phyloP scores from a whole-genome alignment of 768 basidiomycete genomes.

The Tulasnella sp. region DNA sequence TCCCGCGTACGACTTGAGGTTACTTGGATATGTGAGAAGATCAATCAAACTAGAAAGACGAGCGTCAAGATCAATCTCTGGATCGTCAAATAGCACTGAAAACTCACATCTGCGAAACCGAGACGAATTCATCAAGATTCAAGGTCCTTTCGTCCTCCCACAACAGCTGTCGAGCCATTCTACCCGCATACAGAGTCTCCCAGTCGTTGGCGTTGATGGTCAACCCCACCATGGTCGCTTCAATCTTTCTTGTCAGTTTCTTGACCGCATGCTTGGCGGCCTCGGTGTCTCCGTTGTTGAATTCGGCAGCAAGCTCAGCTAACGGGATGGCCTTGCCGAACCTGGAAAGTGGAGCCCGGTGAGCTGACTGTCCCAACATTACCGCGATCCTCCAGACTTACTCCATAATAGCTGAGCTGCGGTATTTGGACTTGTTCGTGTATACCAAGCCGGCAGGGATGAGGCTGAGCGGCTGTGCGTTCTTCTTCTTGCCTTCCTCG shows the following conservation, averaged over 20 bases:
- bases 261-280: constrained; percentile 73
- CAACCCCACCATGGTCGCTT: constrained; percentile 53
- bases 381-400: constrained; percentile 25
- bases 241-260: constrained; percentile 64
- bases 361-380: background rate
- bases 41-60: constrained; percentile 60
- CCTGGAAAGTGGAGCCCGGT: constrained; percentile 30
- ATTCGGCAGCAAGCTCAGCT: constrained; percentile 63
- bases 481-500: constrained; percentile 32
- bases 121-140: constrained; percentile 68
- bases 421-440: constrained; percentile 91
- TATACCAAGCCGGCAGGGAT: constrained; percentile 86
- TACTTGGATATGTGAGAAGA: constrained; percentile 62
- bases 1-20: constrained; percentile 44
- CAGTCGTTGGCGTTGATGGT: constrained; percentile 94
- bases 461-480: constrained; percentile 43
- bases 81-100: background rate
- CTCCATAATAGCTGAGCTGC: constrained; percentile 61
- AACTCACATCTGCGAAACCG: constrained; percentile 76
- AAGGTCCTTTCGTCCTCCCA: constrained; percentile 76
- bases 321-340: constrained; percentile 74
- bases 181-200: constrained; percentile 82
- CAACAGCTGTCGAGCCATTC: constrained; percentile 88
- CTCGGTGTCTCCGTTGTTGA: constrained; percentile 56
- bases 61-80: constrained; percentile 14